phyloP scores from a whole-genome alignment of 768 basidiomycete species.

The Mycena kentingensis region DNA sequence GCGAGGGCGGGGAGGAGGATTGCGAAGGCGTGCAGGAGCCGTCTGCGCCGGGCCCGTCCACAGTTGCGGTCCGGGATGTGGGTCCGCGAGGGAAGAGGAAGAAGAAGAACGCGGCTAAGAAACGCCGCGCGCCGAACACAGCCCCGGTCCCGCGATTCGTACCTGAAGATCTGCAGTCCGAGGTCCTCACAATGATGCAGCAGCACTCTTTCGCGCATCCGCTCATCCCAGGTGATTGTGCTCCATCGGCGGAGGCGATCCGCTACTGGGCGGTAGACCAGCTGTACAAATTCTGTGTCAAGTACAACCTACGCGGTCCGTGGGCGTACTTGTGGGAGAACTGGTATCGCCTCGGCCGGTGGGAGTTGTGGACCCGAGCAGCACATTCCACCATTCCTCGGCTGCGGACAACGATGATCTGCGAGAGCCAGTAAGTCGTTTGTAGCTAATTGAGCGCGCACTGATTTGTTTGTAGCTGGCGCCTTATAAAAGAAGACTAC shows the following conservation, averaged over 20 bases:
- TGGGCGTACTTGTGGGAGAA: conserved; percentile 31
- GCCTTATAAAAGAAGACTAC: conserved; percentile 28
- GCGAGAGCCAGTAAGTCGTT: conserved; percentile 29
- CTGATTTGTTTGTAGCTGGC: conserved; percentile 27
- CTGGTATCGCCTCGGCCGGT: conserved; percentile 24
- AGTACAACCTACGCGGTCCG: conserved; percentile 20
- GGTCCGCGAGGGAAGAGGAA: no score
- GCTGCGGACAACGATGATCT: conserved; percentile 32
- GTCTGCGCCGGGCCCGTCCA: no score
- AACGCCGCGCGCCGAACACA: no score
- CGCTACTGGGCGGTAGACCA: conserved; percentile 27
- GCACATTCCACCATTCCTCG: conserved; percentile 20
- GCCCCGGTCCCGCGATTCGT: no score
- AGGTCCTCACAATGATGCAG: conserved; percentile 23
- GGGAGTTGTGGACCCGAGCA: conserved; percentile 32
- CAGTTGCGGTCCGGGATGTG: no score
- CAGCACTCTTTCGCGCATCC: conserved; percentile 26
- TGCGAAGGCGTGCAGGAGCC: no score
- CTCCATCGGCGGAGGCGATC: conserved; percentile 23
- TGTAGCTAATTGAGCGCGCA: not conserved
- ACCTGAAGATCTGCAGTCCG: conserved; percentile 14
- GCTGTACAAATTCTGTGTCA: conserved; percentile 27
- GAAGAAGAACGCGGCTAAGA: no score
- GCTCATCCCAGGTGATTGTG: conserved; percentile 25
- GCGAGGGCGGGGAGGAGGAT: no score